Evolutionary conservation across 2,329 filamentous ascomycete species (phyloP).

Genomic region (Biscogniauxia mediterranea): DNA sequence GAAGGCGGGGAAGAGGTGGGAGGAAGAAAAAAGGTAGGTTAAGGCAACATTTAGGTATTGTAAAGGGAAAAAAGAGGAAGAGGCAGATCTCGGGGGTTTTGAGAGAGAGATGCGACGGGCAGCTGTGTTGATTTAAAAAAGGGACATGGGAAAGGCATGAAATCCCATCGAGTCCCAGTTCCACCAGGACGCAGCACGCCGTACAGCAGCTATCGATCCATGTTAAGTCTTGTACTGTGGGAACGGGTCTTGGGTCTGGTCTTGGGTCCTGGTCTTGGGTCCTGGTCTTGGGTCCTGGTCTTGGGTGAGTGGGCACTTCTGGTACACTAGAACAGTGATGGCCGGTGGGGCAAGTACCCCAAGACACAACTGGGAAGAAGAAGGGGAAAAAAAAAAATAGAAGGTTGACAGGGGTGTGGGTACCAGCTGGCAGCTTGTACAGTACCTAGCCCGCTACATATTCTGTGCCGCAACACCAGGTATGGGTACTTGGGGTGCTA

Average conservation of each 20-base stretch:
- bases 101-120: slow-evolving; percentile 21
- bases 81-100: slow-evolving; percentile 14
- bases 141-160: slow-evolving; percentile 34
- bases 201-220: slow-evolving; percentile 1
- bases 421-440: background rate
- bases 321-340: background rate
- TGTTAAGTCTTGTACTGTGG: background rate
- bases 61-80: slow-evolving; percentile 7
- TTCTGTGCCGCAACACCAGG: background rate
- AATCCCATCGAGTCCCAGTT: slow-evolving; percentile 31
- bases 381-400: background rate
- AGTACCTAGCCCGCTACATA: background rate
- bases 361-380: background rate
- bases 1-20: slow-evolving; percentile 1
- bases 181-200: slow-evolving; percentile 14
- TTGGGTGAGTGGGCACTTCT: slow-evolving; percentile 4
- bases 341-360: background rate
- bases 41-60: background rate
- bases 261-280: slow-evolving; percentile 7
- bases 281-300: slow-evolving; percentile 6
- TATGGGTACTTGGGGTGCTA: background rate
- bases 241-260: background rate
- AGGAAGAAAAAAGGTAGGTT: slow-evolving; percentile 4
- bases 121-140: slow-evolving; percentile 28
- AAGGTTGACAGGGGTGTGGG: background rate